Evolutionary conservation across 495 filamentous ascomycete genomes (phyloP).

Genomic region (Platismatia glauca): DNA sequence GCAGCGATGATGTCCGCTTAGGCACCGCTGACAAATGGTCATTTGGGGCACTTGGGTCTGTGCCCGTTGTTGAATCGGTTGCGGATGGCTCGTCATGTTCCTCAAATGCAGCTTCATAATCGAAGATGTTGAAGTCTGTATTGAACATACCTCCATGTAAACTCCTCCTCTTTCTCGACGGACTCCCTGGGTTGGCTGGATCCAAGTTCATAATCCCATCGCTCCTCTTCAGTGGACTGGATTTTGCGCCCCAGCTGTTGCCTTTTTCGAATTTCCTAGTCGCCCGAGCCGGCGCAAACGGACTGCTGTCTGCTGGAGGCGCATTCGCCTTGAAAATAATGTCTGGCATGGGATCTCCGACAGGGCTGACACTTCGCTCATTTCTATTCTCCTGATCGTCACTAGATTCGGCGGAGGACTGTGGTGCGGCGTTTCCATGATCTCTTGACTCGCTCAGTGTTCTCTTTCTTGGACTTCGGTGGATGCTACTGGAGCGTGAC

Average conservation of each 20-base stretch:
- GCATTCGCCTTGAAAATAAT: slow-evolving; percentile 18
- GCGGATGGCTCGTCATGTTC: slow-evolving; percentile 16
- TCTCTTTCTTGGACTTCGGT: slow-evolving; percentile 67
- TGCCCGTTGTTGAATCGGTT: slow-evolving; percentile 25
- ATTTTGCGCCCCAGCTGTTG: slow-evolving; percentile 42
- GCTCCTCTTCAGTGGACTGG: slow-evolving; percentile 85
- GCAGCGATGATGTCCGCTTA: slow-evolving; percentile 58
- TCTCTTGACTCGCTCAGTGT: slow-evolving; percentile 60
- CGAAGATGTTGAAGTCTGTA: slow-evolving; percentile 64
- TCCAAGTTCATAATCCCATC: slow-evolving; percentile 86
- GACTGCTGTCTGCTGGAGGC: slow-evolving; percentile 22
- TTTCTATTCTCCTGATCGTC: slow-evolving; percentile 23
- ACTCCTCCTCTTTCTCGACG: slow-evolving; percentile 79
- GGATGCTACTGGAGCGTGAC: slow-evolving; percentile 48
- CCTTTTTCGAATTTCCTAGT: slow-evolving; percentile 35
- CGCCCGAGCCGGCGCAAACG: slow-evolving; percentile 39
- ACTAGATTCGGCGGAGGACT: slow-evolving; percentile 30
- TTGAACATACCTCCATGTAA: slow-evolving; percentile 57
- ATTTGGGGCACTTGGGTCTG: slow-evolving; percentile 19
- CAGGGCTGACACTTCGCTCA: slow-evolving; percentile 27
- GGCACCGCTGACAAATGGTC: slow-evolving; percentile 35
- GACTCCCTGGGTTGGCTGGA: slow-evolving; percentile 64
- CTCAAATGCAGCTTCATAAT: slow-evolving; percentile 37
- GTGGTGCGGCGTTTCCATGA: slow-evolving; percentile 56
- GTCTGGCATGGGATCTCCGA: slow-evolving; percentile 17